phyloP scores from a whole-genome alignment of 805 yeast species.

The Kodamaea nitidulidarum region DNA sequence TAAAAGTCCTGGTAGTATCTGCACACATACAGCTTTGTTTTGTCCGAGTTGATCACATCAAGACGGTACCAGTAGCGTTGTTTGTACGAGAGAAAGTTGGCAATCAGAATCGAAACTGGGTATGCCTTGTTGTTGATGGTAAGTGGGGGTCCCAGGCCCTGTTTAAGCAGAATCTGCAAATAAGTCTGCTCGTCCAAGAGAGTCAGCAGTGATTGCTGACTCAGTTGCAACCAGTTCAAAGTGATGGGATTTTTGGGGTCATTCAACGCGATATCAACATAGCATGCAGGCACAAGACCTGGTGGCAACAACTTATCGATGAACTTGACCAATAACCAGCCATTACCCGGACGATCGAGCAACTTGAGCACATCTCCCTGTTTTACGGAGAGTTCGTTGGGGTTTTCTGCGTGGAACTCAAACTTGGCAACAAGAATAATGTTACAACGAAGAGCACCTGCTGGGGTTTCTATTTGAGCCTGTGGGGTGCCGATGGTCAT shows the following conservation, averaged over 20 bases:
- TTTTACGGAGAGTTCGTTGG: conserved; percentile 41
- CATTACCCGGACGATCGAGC: conserved; percentile 44
- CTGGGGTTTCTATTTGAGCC: conserved; percentile 1
- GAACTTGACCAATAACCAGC: conserved; percentile 56
- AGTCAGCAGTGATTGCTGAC: conserved; percentile 9
- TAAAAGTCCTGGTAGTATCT: conserved; percentile 52
- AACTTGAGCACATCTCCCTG: conserved; percentile 53
- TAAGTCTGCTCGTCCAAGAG: conserved; percentile 19
- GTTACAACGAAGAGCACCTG: conserved; percentile 21
- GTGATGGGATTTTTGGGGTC: conserved; percentile 37
- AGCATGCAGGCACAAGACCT: conserved; percentile 51
- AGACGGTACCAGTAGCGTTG: conserved; percentile 52
- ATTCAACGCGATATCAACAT: conserved; percentile 44
- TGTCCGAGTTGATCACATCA: conserved; percentile 35
- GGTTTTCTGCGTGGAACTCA: conserved; percentile 41
- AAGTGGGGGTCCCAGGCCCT: conserved; percentile 17
- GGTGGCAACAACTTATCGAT: conserved; percentile 42
- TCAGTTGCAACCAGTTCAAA: conserved; percentile 29
- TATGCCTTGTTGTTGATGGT: conserved; percentile 29
- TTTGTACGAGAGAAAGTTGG: conserved; percentile 36
- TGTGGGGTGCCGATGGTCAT: conserved; percentile 7
- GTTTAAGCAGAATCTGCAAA: conserved; percentile 26
- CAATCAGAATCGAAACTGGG: conserved; percentile 35
- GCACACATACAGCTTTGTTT: conserved; percentile 37
- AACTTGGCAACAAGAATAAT: conserved; percentile 45